Percentiles rank a stretch among this genome's conserved stretches.
Conservation (phyloP, 495 filamentous ascomycete species). For the Aspergillus conjunctus region DNA sequence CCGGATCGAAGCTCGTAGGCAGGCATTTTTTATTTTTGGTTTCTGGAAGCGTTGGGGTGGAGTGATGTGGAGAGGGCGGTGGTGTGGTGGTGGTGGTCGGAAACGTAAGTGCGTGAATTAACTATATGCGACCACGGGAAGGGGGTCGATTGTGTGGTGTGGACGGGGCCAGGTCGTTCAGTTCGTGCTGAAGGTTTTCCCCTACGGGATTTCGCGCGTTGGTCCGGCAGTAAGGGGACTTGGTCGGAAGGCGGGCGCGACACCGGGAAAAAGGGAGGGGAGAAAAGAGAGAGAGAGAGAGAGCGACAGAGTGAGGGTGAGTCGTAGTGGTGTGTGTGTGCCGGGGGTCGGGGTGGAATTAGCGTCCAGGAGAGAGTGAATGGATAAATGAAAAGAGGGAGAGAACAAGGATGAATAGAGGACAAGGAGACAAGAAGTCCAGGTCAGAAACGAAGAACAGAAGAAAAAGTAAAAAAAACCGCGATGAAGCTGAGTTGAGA, state of each 20-base stretch:
- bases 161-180: not conserved
- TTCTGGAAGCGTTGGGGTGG: conserved; percentile 6
- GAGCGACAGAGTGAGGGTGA: conserved; percentile 14
- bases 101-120: conserved; percentile 9
- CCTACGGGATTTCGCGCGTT: conserved; percentile 16
- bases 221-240: conserved; percentile 18
- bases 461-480: conserved; percentile 6
- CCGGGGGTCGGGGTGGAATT: conserved; percentile 2
- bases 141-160: conserved; percentile 8
- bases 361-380: conserved; percentile 14
- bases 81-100: conserved; percentile 4
- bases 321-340: conserved; percentile 12
- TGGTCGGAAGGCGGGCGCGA: conserved; percentile 15
- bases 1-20: conserved; percentile 60
- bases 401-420: conserved; percentile 23
- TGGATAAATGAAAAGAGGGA: conserved; percentile 22
- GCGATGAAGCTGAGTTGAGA: not conserved
- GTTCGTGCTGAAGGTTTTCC: conserved; percentile 2
- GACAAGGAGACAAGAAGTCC: not conserved
- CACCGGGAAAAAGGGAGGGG: conserved; percentile 12
- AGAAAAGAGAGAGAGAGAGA: conserved; percentile 19
- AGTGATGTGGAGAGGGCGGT: conserved; percentile 5
- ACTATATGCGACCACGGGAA: conserved; percentile 13
- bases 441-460: conserved; percentile 20
- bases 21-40: conserved; percentile 39